Percentiles rank a stretch among this genome's conserved stretches.
Evolutionary conservation across 1,284 basidiomycete genomes (phyloP).

Genomic region (Ceratobasidium sp.): DNA sequence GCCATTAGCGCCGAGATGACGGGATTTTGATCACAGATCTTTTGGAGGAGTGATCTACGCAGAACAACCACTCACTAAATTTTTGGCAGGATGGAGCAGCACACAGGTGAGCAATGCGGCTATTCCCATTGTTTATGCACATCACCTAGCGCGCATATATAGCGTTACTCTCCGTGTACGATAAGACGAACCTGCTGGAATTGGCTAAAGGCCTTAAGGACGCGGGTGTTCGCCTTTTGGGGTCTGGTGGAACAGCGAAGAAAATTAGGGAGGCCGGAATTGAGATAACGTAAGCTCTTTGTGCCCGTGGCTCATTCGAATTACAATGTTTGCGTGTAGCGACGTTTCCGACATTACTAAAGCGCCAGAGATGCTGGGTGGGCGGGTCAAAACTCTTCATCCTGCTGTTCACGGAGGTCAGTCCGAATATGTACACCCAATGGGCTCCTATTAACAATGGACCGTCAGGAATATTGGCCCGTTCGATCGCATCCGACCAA

Average conservation of each 20-base stretch:
- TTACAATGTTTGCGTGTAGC: constrained; percentile 58
- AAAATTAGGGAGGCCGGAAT: constrained; percentile 95
- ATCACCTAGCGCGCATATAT: constrained; percentile 12
- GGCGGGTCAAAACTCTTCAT: constrained; percentile 99
- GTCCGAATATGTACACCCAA: constrained; percentile 47
- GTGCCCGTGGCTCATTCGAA: background rate
- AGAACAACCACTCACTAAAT: constrained; percentile 15
- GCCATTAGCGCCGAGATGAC: constrained; percentile 28
- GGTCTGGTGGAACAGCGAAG: constrained; percentile 97
- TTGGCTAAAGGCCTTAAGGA: constrained; percentile 85
- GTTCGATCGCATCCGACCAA: constrained; percentile 87
- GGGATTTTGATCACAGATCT: constrained; percentile 13
- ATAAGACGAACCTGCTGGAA: constrained; percentile 92
- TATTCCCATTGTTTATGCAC: background rate
- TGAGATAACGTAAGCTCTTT: constrained; percentile 79
- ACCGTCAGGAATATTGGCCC: constrained; percentile 83
- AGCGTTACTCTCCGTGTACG: constrained; percentile 97
- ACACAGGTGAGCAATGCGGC: constrained; percentile 1
- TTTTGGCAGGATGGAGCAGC: constrained; percentile 28
- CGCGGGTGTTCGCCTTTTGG: constrained; percentile 88
- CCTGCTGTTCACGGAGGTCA: constrained; percentile 97
- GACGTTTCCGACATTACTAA: constrained; percentile 99
- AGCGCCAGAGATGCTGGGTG: constrained; percentile 99
- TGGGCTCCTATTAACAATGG: constrained; percentile 11
- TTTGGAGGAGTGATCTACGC: constrained; percentile 30